Evolutionary conservation across 2,329 filamentous ascomycete species (phyloP), one percentile per base, ranked within the genome.

Genomic region (Westerdykella sp.): DNA sequence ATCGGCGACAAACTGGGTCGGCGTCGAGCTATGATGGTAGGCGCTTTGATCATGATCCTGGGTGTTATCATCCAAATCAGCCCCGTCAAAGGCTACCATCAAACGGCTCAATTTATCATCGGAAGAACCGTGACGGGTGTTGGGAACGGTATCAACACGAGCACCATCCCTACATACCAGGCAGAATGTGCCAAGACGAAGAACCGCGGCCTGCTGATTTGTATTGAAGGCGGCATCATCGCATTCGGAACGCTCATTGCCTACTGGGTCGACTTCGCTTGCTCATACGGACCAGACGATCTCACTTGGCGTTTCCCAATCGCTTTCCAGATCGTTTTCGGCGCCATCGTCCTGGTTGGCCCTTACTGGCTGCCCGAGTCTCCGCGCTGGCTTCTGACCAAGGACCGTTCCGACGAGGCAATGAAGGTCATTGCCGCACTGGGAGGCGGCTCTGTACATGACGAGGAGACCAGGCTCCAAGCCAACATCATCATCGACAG

Each of bases 401-500:
- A 81, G 65, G 81, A 83, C 55, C 75, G 76, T 9, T 70, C 76
- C 43, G 78, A 81, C 15, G 75, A 84, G 53, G 83, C 82, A 3
- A 68, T 70, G 34, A 66, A 69, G 14, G 74, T 77, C 12, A 70
- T 78, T 25, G 73, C 75, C 11, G 74, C 73, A 5, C 69, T 79
- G 5, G 66, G 65, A 37, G 73, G 72, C 10, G 59, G 62, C 18
- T 54, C 76, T 37, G 48, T 76, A 5, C 73, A 81, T 37, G 73
- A 77, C 49, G 67, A 72, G 7, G 75, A 83, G 55, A 81, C 80
- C 2, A 70, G 74, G 37, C 57, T 74, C 9, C 78, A 85, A 63
- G 75, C 77, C 54, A 77, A 82, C 41, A 79, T 84, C 1, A 81
- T 85, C n/a, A 67, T 80, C n/a, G 84, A 89, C 55, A 64, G 63